phyloP scores from a whole-genome alignment of 1,284 basidiomycete genomes.

The Fistulina hepatica region DNA sequence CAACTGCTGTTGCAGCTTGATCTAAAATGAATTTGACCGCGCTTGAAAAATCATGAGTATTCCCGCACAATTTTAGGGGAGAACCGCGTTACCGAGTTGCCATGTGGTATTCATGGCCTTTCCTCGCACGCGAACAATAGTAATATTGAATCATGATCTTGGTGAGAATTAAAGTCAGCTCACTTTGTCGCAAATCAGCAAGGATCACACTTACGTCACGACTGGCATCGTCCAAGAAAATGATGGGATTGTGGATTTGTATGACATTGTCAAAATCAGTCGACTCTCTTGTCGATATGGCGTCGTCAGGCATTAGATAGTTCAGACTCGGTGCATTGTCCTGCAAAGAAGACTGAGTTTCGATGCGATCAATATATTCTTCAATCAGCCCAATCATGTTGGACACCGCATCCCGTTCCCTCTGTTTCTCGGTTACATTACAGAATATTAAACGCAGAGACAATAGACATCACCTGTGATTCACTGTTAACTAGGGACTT shows the following conservation, averaged over 20 bases:
- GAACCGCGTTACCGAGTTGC: slow-evolving; percentile 52
- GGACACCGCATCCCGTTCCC: slow-evolving; percentile 19
- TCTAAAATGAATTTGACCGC: slow-evolving; percentile 81
- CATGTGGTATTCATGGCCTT: slow-evolving; percentile 82
- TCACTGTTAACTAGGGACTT: slow-evolving; percentile 22
- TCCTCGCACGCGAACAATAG: slow-evolving; percentile 65
- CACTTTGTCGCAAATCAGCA: too few species aligned
- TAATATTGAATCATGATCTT: slow-evolving; percentile 87
- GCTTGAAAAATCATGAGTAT: slow-evolving; percentile 26
- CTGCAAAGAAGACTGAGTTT: slow-evolving; percentile 13
- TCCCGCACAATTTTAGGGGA: background rate
- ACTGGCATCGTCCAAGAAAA: slow-evolving; percentile 72
- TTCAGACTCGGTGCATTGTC: slow-evolving; percentile 27
- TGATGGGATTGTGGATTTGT: slow-evolving; percentile 80
- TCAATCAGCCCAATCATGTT: slow-evolving; percentile 51
- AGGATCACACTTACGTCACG: slow-evolving; percentile 48
- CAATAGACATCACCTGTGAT: too few species aligned
- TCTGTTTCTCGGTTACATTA: slow-evolving; percentile 1
- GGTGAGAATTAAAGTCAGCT: too few species aligned
- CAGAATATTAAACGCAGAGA: too few species aligned
- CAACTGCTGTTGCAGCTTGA: slow-evolving; percentile 46
- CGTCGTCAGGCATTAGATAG: slow-evolving; percentile 58
- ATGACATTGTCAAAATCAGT: slow-evolving; percentile 84
- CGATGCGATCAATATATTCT: slow-evolving; percentile 41
- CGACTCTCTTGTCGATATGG: slow-evolving; percentile 62